phyloP scores from a whole-genome alignment of 495 filamentous ascomycete species.

The Xylaria bambusicola region DNA sequence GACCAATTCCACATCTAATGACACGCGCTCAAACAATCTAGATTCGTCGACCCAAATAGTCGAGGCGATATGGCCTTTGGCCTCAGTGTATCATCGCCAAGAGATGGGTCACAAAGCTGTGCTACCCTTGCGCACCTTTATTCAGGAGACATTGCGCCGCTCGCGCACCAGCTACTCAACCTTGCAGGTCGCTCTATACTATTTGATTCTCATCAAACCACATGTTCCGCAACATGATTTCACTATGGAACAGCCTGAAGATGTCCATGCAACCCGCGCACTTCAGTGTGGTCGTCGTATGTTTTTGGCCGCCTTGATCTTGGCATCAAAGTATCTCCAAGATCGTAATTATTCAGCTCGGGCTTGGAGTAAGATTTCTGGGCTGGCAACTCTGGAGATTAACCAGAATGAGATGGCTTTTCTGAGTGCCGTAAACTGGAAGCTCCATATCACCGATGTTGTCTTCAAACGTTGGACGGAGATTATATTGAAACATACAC shows the following conservation, averaged over 20 bases:
- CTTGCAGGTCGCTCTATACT: constrained; percentile 94
- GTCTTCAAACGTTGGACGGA: constrained; percentile 92
- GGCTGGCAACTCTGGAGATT: constrained; percentile 85
- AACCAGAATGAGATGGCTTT: constrained; percentile 97
- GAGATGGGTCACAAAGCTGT: constrained; percentile 67
- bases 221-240: constrained; percentile 81
- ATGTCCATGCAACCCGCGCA: constrained; percentile 71
- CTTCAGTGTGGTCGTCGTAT: constrained; percentile 97
- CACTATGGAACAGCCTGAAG: constrained; percentile 82
- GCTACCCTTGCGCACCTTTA: constrained; percentile 89
- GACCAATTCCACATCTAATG: constrained; percentile 21
- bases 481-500: constrained; percentile 82
- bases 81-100: constrained; percentile 59
- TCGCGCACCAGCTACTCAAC: constrained; percentile 97
- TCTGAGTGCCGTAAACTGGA: constrained; percentile 86
- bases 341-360: constrained; percentile 96
- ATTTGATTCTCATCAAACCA: constrained; percentile 88
- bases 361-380: constrained; percentile 98
- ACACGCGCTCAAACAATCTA: constrained; percentile 49
- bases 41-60: constrained; percentile 98
- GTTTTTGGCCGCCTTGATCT: constrained; percentile 90
- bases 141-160: constrained; percentile 92
- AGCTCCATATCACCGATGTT: constrained; percentile 85
- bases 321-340: constrained; percentile 96
- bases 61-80: constrained; percentile 93